phyloP scores from a whole-genome alignment of 2,329 filamentous ascomycete genomes.

The Cercospora zeae-maydis region DNA sequence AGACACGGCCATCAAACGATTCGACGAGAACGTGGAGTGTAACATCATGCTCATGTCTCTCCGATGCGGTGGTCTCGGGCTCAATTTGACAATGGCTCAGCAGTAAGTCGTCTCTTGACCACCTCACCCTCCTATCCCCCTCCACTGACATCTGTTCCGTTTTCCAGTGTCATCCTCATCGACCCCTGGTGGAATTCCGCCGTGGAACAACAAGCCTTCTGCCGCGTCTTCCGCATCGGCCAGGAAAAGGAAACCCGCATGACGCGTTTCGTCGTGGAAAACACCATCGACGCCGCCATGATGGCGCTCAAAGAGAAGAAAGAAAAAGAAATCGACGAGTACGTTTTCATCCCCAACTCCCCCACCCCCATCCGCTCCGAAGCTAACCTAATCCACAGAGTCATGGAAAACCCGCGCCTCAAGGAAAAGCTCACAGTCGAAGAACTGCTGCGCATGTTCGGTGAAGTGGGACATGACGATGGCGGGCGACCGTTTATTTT shows the following conservation, averaged over 20 bases:
- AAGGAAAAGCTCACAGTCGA: conserved; percentile 35
- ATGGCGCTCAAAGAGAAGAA: conserved; percentile 56
- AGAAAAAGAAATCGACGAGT: conserved; percentile 40
- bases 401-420: conserved; percentile 42
- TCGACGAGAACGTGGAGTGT: conserved; percentile 39
- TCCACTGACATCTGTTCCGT: neutral
- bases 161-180: conserved; percentile 43
- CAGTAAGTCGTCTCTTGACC: neutral
- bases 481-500: conserved; percentile 43
- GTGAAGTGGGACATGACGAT: conserved; percentile 39
- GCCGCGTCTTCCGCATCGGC: conserved; percentile 62
- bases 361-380: neutral
- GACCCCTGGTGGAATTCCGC: conserved; percentile 57
- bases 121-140: neutral
- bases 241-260: conserved; percentile 60
- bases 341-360: neutral
- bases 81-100: conserved; percentile 58
- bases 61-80: conserved; percentile 54
- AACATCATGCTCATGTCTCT: conserved; percentile 55
- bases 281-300: conserved; percentile 59
- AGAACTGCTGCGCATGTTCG: conserved; percentile 49
- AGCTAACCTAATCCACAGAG: conserved; percentile 17
- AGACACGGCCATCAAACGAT: conserved; percentile 46
- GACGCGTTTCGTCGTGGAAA: conserved; percentile 53
- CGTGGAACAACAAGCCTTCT: conserved; percentile 45